phyloP scores from a whole-genome alignment of 2,329 filamentous ascomycete species.

The Lasiodiplodia theobromae region DNA sequence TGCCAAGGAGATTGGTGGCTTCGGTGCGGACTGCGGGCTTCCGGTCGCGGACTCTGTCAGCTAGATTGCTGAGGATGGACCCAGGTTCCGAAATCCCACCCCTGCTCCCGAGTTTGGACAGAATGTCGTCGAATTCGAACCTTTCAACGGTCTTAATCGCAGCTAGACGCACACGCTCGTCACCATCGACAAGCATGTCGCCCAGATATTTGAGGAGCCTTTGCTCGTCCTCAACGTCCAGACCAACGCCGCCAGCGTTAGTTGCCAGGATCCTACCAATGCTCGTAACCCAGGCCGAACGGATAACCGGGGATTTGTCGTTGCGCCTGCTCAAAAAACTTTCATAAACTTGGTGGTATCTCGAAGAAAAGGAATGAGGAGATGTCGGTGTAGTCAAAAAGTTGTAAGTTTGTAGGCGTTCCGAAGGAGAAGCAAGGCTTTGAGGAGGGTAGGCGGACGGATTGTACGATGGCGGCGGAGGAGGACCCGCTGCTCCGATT shows the following conservation, averaged over 20 bases:
- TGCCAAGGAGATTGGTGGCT: constrained; percentile 83
- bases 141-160: constrained; percentile 84
- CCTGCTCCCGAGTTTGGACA: constrained; percentile 79
- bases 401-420: constrained; percentile 51
- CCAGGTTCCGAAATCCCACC: constrained; percentile 78
- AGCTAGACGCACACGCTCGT: constrained; percentile 89
- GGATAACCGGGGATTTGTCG: constrained; percentile 83
- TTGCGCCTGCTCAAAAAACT: constrained; percentile 84
- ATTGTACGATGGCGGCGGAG: constrained; percentile 74
- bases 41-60: constrained; percentile 87
- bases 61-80: constrained; percentile 81
- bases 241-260: constrained; percentile 85
- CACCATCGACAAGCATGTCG: constrained; percentile 83
- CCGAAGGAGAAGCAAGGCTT: constrained; percentile 54
- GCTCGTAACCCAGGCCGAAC: constrained; percentile 84
- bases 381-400: constrained; percentile 84
- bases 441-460: constrained; percentile 84
- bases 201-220: constrained; percentile 75
- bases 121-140: constrained; percentile 81
- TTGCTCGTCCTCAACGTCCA: constrained; percentile 82
- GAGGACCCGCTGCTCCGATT: constrained; percentile 88
- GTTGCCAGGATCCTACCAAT: constrained; percentile 89
- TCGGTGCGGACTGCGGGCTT: constrained; percentile 82
- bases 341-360: constrained; percentile 79
- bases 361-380: constrained; percentile 86